Base-by-base conservation (phyloP, 495 filamentous ascomycete genomes). In the Daldinia concentrica region DNA sequence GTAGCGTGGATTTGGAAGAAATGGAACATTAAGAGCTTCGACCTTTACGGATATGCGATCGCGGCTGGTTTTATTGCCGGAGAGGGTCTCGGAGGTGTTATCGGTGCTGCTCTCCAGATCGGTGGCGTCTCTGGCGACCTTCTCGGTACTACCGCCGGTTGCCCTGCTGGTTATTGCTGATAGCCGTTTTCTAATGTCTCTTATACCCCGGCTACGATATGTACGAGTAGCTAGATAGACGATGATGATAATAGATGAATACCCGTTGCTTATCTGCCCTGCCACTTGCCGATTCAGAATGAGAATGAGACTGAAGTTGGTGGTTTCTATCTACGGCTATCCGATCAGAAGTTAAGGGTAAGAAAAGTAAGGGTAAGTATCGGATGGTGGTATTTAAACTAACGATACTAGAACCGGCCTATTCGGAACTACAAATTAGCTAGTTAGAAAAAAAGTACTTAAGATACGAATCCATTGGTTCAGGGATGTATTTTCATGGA, bases 61-160 rank as follows among this genome's bases (percentile, higher is more conserved):
- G 89, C 89, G 24, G 89, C 89, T 14, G 89, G 89, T 26, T 81
- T 90, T 70, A 90, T 91, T 77, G 89, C 89, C 4, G 89, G 89
- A 19, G 89, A 91, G 76, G 89, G 89, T 37, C 80, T 90, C 22
- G 89, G 88, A 30, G 87, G 88, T 52, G 87, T 90, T n/a, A 73
- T 90, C 19, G 85, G 85, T 59, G 88, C 88, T 0, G 62, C 84
- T 14, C 79, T 89, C 37, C 85, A 89, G 70, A 81, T 90, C 45
- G 81, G 75, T 1, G 82, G 83, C 6, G 82, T 87, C 7, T 81
- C 82, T 1, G 85, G 86, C 29, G 68, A 74, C 14, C 39, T 73
- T 3, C 78, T 86, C 41, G 87, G 86, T 45, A 79, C 82, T 14
- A 76, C 77, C 0, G 72, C 82, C 62, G 87, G 78, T 15, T 89